Percentiles rank a stretch among this genome's conserved stretches.
Evolutionary conservation across 2,329 filamentous ascomycete genomes (phyloP).

Genomic region (Tolypocladium amazonense): DNA sequence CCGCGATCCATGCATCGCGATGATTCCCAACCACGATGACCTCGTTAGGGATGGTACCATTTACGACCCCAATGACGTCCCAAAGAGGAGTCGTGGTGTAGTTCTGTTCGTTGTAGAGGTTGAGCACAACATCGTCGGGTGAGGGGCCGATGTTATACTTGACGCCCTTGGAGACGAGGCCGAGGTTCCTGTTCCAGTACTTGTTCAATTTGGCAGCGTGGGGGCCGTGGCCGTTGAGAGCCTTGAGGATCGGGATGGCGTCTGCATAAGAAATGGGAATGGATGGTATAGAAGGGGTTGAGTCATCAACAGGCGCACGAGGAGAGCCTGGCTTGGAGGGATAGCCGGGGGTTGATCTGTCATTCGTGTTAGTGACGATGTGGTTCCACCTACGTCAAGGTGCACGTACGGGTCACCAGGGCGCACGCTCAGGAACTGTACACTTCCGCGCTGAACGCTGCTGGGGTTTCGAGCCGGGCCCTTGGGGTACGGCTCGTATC

Average conservation of each 20-base stretch:
- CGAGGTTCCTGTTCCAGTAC: slow-evolving; percentile 59
- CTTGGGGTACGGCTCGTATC: slow-evolving; percentile 67
- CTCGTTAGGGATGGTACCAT: slow-evolving; percentile 74
- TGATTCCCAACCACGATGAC: slow-evolving; percentile 89
- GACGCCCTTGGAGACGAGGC: slow-evolving; percentile 69
- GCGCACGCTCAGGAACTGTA: slow-evolving; percentile 63
- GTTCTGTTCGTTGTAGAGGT: slow-evolving; percentile 68
- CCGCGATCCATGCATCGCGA: slow-evolving; percentile 79
- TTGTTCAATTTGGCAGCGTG: slow-evolving; percentile 63
- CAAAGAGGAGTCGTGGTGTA: slow-evolving; percentile 75
- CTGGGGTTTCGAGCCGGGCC: slow-evolving; percentile 82
- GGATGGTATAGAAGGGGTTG: slow-evolving; percentile 78
- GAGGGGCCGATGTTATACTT: slow-evolving; percentile 79
- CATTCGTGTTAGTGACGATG: neutral
- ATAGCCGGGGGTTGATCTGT: slow-evolving; percentile 76
- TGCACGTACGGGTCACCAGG: slow-evolving; percentile 54
- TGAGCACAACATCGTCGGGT: slow-evolving; percentile 59
- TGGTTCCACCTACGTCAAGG: neutral
- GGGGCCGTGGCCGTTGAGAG: slow-evolving; percentile 81
- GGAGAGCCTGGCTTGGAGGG: slow-evolving; percentile 84
- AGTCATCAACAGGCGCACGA: slow-evolving; percentile 56
- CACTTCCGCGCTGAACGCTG: slow-evolving; percentile 82
- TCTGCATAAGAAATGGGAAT: slow-evolving; percentile 84
- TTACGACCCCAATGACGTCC: slow-evolving; percentile 89
- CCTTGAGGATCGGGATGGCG: slow-evolving; percentile 76